Evolutionary conservation across 257 asterid species (phyloP).

Genomic region (Parsonsia alboflavescens): DNA sequence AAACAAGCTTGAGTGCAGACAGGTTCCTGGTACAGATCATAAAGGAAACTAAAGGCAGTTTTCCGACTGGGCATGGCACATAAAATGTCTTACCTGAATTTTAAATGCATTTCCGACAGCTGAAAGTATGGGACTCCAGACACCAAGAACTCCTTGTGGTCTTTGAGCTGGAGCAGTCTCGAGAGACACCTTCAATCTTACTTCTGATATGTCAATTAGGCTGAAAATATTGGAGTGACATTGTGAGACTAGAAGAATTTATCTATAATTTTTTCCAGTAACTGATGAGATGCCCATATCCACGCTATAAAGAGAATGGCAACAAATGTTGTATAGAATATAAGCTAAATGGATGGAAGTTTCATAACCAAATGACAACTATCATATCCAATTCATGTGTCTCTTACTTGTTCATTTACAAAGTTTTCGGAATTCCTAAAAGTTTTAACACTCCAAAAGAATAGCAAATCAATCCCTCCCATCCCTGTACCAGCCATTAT

Average conservation of each 20-base stretch:
- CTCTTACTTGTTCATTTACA: neutral
- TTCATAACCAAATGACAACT: neutral
- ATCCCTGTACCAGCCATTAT: neutral
- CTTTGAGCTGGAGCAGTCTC: conserved; percentile 92
- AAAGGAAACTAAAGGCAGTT: neutral
- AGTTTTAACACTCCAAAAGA: neutral
- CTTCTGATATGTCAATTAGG: conserved; percentile 91
- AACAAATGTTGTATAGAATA: neutral
- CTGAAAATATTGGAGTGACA: conserved; percentile 35
- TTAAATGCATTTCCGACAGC: conserved; percentile 97
- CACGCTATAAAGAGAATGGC: neutral
- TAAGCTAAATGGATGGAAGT: neutral
- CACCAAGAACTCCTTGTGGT: conserved; percentile 90
- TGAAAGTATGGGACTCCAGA: conserved; percentile 95
- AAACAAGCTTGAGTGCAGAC: neutral
- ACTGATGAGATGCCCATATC: neutral
- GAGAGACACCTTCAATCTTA: conserved; percentile 77
- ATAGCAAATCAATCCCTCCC: neutral
- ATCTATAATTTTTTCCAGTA: neutral
- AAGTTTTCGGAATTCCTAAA: neutral
- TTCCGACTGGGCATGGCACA: neutral
- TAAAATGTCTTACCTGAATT: conserved; percentile 54
- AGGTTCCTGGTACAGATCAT: neutral
- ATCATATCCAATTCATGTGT: neutral
- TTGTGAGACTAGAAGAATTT: neutral